A percentile compares a stretch with the other conserved stretches of the same genome.
These are phyloP conservation scores for Fraxinus baroniana DNA, from an alignment of 305 asterid species.

Conservation along the genomic window DNA sequence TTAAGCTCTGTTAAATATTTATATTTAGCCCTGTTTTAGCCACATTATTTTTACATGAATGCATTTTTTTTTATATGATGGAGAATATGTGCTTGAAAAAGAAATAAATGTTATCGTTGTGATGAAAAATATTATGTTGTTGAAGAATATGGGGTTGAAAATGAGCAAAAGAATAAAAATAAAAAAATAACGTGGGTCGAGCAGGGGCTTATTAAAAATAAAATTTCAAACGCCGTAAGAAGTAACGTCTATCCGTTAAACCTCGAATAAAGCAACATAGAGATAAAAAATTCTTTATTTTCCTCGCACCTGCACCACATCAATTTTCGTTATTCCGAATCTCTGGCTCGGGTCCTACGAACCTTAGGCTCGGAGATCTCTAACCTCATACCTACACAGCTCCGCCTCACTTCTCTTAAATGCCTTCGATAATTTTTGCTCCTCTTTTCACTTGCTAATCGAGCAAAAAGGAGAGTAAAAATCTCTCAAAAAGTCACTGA, in stretches of 20 bases:
- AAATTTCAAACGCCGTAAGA: constrained; percentile 6
- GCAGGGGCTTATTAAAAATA: neutral
- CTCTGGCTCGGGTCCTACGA: constrained; percentile 38
- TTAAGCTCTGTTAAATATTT: neutral
- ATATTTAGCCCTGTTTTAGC: no score
- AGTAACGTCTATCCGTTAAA: constrained; percentile 28
- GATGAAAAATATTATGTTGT: no score
- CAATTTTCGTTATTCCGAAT: constrained; percentile 34
- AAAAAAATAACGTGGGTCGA: no score
- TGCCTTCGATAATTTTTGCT: constrained; percentile 3
- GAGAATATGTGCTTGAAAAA: no score
- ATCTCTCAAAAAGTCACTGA: neutral
- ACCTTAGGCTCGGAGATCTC: constrained; percentile 39
- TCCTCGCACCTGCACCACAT: constrained; percentile 6
- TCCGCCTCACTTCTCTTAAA: constrained; percentile 22
- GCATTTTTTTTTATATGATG: no score
- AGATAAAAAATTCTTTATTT: constrained; percentile 16
- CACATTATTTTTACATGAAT: no score
- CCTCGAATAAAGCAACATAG: constrained; percentile 31
- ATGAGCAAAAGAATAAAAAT: no score
- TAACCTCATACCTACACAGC: constrained; percentile 14
- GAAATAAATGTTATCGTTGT: no score
- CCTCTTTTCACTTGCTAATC: neutral
- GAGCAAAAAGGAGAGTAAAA: constrained; percentile 5
- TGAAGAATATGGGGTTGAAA: no score